Conservation (phyloP, 1,139 yeast genomes). For the Lodderomyces orthopsilosis region DNA sequence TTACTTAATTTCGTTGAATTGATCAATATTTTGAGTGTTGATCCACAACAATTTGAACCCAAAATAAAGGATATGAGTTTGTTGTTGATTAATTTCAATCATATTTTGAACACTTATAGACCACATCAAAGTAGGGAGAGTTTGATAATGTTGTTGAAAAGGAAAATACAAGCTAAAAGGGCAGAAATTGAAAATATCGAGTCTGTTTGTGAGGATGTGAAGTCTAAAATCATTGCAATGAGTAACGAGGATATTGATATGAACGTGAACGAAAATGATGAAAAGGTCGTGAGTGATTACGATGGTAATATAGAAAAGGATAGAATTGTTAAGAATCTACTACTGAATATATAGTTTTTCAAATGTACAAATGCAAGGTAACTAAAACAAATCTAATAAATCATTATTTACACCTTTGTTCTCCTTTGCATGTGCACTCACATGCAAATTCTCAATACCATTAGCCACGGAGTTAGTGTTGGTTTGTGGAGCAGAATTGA, state of each 20-base stretch:
- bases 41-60: slow-evolving; percentile 62
- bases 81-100: slow-evolving; percentile 80
- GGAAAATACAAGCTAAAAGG: slow-evolving; percentile 55
- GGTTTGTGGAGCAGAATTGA: slow-evolving; percentile 22
- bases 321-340: slow-evolving; percentile 15
- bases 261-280: slow-evolving; percentile 5
- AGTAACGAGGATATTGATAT: slow-evolving; percentile 13
- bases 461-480: slow-evolving; percentile 9
- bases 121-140: slow-evolving; percentile 90
- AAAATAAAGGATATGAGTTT: slow-evolving; percentile 72
- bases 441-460: slow-evolving; percentile 20
- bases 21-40: slow-evolving; percentile 65
- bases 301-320: slow-evolving; percentile 1
- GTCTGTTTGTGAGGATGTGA: slow-evolving; percentile 43
- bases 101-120: slow-evolving; percentile 75
- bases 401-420: slow-evolving; percentile 37
- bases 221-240: slow-evolving; percentile 34
- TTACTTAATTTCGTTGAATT: slow-evolving; percentile 71
- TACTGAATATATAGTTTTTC: slow-evolving; percentile 14
- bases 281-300: slow-evolving; percentile 9
- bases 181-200: slow-evolving; percentile 54
- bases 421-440: slow-evolving; percentile 17
- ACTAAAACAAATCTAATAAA: slow-evolving; percentile 59
- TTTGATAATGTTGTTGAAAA: slow-evolving; percentile 65
- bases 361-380: too few species aligned